Percentiles rank a stretch among this genome's conserved stretches.
Conservation (phyloP, 1,139 yeast genomes). For the Meyerozyma smithsonii region DNA sequence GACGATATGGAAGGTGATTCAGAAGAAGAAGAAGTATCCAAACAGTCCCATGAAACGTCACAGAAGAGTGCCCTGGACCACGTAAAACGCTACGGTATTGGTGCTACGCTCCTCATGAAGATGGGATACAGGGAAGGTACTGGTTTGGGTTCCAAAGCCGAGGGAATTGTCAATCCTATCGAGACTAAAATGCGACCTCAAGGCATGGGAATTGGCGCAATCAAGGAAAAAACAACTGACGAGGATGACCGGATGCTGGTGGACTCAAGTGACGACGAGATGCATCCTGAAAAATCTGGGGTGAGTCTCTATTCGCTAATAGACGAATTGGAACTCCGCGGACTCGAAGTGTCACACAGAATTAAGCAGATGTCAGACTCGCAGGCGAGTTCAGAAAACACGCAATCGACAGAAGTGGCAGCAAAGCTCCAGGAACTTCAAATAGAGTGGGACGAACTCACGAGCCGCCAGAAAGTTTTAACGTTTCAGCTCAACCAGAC, state of each 20-base stretch:
- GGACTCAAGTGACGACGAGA: slow-evolving; percentile 7
- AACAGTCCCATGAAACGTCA: background rate
- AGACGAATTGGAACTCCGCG: slow-evolving; percentile 23
- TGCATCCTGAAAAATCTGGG: slow-evolving; percentile 7
- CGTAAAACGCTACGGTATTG: slow-evolving; percentile 63
- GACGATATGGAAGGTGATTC: background rate
- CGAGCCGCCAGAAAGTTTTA: background rate
- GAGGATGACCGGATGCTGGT: slow-evolving; percentile 4
- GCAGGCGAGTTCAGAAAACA: background rate
- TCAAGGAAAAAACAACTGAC: slow-evolving; percentile 26
- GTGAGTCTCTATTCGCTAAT: slow-evolving; percentile 22
- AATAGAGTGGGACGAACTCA: slow-evolving; percentile 45
- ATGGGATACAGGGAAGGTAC: slow-evolving; percentile 88
- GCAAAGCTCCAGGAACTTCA: slow-evolving; percentile 53
- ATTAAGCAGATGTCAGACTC: slow-evolving; percentile 19
- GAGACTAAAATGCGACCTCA: slow-evolving; percentile 62
- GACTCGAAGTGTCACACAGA: slow-evolving; percentile 23
- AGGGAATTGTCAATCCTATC: slow-evolving; percentile 77
- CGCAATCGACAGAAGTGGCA: background rate
- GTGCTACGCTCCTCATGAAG: slow-evolving; percentile 69
- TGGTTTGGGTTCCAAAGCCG: slow-evolving; percentile 69
- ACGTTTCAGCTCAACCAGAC: background rate
- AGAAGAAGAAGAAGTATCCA: background rate
- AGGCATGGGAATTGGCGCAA: slow-evolving; percentile 72
- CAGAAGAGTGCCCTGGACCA: background rate